Conservation (phyloP, 208 protist species). For the Leishmania amazonensis region DNA sequence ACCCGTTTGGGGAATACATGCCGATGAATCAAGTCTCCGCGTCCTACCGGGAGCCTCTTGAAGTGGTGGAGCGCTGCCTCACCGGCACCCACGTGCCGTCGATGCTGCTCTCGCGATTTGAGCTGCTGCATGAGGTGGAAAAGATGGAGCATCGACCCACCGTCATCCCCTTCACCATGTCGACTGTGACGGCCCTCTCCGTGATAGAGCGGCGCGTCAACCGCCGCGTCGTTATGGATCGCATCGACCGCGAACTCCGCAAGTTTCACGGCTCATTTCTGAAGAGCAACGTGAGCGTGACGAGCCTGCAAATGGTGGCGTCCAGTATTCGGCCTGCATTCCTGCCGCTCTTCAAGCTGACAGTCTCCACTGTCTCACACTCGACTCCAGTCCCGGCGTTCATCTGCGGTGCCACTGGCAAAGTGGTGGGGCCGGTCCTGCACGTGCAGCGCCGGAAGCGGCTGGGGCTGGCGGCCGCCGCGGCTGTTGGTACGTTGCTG, state of each 20-base stretch:
- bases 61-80: constrained; percentile 71
- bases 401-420: constrained; percentile 89
- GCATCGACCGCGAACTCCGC: constrained; percentile 76
- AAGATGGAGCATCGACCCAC: constrained; percentile 52
- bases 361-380: constrained; percentile 64
- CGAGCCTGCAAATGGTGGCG: constrained; percentile 64
- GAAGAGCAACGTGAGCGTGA: constrained; percentile 76
- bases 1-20: constrained; percentile 86
- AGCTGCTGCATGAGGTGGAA: constrained; percentile 81
- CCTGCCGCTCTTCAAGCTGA: constrained; percentile 77
- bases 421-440: constrained; percentile 78
- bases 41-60: constrained; percentile 78
- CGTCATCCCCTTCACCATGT: constrained; percentile 89
- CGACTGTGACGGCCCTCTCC: constrained; percentile 81
- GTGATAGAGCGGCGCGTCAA: constrained; percentile 75
- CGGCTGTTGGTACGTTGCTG: constrained; percentile 44
- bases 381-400: constrained; percentile 55
- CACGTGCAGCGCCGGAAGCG: constrained; percentile 42
- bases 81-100: constrained; percentile 83
- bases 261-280: constrained; percentile 90
- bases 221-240: constrained; percentile 58
- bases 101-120: constrained; percentile 89
- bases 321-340: constrained; percentile 79
- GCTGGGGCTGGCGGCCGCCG: constrained; percentile 31
- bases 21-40: constrained; percentile 84